Conservation (phyloP, 2,329 filamentous ascomycete species). For the Colletotrichum filicis region DNA sequence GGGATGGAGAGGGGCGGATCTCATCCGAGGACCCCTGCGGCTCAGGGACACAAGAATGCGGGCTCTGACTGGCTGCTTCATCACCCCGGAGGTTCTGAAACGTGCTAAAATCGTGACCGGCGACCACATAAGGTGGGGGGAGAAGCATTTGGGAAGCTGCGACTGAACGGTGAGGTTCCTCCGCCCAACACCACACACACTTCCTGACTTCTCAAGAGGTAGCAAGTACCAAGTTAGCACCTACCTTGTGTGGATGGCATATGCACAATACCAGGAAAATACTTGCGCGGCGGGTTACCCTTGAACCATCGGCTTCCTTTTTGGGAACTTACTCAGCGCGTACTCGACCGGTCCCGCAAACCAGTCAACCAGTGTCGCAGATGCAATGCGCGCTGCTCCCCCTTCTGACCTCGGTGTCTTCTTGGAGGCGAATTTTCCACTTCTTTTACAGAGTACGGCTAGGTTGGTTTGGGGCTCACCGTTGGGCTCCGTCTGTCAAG, state of each 20-base stretch:
- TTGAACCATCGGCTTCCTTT: constrained; percentile 25
- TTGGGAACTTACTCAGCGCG: constrained; percentile 12
- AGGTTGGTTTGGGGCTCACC: background rate
- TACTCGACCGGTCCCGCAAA: constrained; percentile 7
- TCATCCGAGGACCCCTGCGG: constrained; percentile 30
- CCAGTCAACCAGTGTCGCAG: constrained; percentile 17
- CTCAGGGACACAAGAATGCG: background rate
- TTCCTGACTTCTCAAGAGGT: background rate
- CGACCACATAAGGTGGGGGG: constrained; percentile 17
- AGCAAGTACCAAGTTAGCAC: background rate
- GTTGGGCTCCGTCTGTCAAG: background rate
- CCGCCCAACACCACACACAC: background rate
- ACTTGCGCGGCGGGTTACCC: constrained; percentile 1
- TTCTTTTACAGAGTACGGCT: background rate
- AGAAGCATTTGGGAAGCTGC: background rate
- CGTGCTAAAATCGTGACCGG: constrained; percentile 33
- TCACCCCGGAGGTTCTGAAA: constrained; percentile 30
- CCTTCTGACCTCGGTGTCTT: background rate
- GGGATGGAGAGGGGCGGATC: constrained; percentile 9
- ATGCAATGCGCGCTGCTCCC: background rate
- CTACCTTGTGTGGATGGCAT: background rate
- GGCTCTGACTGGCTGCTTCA: constrained; percentile 29
- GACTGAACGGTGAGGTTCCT: background rate
- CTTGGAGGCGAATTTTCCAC: background rate
- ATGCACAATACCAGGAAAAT: background rate